phyloP scores from a whole-genome alignment of 1,139 yeast species.

The Candida smagusa region DNA sequence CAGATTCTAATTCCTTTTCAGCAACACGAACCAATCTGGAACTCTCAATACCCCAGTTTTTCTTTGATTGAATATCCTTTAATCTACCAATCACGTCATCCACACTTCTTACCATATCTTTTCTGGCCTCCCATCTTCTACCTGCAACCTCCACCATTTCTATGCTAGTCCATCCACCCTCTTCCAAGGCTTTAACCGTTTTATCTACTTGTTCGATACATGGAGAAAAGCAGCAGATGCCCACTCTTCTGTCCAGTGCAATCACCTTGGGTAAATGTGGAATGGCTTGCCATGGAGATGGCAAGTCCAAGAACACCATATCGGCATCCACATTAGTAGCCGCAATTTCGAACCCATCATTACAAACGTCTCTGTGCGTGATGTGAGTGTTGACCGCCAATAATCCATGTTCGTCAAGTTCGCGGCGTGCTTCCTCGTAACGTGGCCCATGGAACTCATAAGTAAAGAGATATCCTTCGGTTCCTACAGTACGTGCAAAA shows the following conservation, averaged over 20 bases:
- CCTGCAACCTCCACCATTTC: constrained; percentile 94
- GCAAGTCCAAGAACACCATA: constrained; percentile 83
- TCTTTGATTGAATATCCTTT: constrained; percentile 74
- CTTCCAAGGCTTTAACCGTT: constrained; percentile 71
- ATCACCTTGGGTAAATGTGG: constrained; percentile 67
- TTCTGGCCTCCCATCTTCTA: constrained; percentile 85
- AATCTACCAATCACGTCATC: constrained; percentile 80
- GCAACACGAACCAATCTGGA: constrained; percentile 34
- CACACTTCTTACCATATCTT: constrained; percentile 78
- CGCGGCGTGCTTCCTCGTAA: constrained; percentile 71
- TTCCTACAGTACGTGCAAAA: constrained; percentile 73
- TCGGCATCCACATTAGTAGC: constrained; percentile 17
- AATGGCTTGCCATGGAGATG: constrained; percentile 97
- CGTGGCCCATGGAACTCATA: constrained; percentile 91
- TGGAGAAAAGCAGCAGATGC: constrained; percentile 93
- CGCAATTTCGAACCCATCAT: constrained; percentile 69
- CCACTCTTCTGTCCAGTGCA: constrained; percentile 50
- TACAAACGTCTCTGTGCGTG: constrained; percentile 92
- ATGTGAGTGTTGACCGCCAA: constrained; percentile 45
- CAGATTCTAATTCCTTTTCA: constrained; percentile 4
- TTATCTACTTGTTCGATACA: constrained; percentile 95
- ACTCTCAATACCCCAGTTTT: constrained; percentile 70
- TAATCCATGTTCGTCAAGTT: constrained; percentile 72
- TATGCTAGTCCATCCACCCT: constrained; percentile 79
- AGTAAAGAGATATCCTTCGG: constrained; percentile 65